Base-by-base conservation (phyloP, 2,329 filamentous ascomycete genomes). In the Botrytis deweyae region DNA sequence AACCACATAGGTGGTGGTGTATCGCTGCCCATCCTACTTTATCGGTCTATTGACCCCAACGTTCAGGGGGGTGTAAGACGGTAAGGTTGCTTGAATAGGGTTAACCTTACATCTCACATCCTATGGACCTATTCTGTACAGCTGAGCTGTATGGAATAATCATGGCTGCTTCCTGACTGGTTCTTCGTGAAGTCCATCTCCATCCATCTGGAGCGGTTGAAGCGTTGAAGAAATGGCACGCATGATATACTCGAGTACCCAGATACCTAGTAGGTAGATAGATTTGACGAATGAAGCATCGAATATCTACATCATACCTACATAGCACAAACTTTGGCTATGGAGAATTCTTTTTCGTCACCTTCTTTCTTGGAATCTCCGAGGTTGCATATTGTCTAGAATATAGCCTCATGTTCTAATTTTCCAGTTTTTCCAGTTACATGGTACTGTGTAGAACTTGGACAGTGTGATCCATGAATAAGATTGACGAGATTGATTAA, bases 271-370 rank as follows among this genome's bases (percentile, higher is more conserved):
- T 29, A n/a, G 49, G 12, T 55, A n/a, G 25, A 52, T 38, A 9
- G 36, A 68, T 40, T 49, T 49, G 65, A 61, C 70, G 52, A 72
- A 72, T 72, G 38, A 61, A 9, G 25, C 33, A n/a, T 61, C 40
- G 40, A 68, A 49, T 49, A 7, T n/a, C 49, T 7, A 49, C 46
- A 49, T 42, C 40, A 42, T 42, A 42, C 40, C 40, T 14, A 16
- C 40, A 33, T 29, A 40, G 25, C 70, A 72, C 40, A 33, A 68
- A 49, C 63, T 67, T 61, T 16, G 40, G 25, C 33, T 44, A 44
- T 38, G 62, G 62, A 59, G 38, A 25, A 52, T 44, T 36, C 65
- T 55, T 40, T 55, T 58, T 59, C 36, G 40, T 72, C 70, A 72
- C 70, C 52, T 58, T 59, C 25, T 71, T 8, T 25, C 42, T 52